Evolutionary conservation across 768 basidiomycete genomes (phyloP).

Genomic region (Phanerodontia chrysosporium): DNA sequence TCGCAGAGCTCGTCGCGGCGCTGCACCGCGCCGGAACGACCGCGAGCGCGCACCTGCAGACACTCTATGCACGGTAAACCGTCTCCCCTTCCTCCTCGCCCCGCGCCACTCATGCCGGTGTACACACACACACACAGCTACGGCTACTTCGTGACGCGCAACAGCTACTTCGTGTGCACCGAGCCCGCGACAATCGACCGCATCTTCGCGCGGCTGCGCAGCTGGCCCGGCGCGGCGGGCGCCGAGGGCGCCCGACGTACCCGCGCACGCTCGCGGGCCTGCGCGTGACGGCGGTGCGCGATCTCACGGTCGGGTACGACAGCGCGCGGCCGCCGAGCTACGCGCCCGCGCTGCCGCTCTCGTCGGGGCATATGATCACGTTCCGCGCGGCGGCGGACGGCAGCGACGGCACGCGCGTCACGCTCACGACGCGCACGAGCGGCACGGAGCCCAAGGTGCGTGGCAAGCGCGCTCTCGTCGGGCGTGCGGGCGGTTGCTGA

Average conservation of each 20-base stretch:
- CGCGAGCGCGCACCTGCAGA: constrained; percentile 53
- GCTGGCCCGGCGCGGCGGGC: constrained; percentile 37
- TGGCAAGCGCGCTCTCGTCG: background rate
- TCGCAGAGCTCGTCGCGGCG: constrained; percentile 60
- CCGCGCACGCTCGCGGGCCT: constrained; percentile 60
- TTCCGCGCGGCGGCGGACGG: constrained; percentile 56
- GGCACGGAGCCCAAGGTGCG: constrained; percentile 87
- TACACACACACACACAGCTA: constrained; percentile 41
- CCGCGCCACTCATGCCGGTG: background rate
- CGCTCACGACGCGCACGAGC: constrained; percentile 75
- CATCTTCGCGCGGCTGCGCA: constrained; percentile 67
- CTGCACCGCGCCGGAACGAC: constrained; percentile 51
- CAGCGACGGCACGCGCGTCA: constrained; percentile 43
- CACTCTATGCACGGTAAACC: constrained; percentile 54
- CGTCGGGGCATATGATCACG: constrained; percentile 84
- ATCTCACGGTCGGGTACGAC: constrained; percentile 76
- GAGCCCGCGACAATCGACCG: constrained; percentile 59
- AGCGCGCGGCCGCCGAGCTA: constrained; percentile 66
- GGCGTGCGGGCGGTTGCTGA: background rate
- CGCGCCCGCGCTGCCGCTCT: constrained; percentile 60
- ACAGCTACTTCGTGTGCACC: constrained; percentile 78
- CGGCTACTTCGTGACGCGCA: constrained; percentile 79
- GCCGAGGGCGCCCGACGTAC: constrained; percentile 42
- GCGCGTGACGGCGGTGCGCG: constrained; percentile 58
- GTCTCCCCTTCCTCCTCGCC: background rate